These are phyloP conservation scores for Epichloe gansuensis DNA, from an alignment of 2,329 filamentous ascomycete species.

Conservation along the genomic window DNA sequence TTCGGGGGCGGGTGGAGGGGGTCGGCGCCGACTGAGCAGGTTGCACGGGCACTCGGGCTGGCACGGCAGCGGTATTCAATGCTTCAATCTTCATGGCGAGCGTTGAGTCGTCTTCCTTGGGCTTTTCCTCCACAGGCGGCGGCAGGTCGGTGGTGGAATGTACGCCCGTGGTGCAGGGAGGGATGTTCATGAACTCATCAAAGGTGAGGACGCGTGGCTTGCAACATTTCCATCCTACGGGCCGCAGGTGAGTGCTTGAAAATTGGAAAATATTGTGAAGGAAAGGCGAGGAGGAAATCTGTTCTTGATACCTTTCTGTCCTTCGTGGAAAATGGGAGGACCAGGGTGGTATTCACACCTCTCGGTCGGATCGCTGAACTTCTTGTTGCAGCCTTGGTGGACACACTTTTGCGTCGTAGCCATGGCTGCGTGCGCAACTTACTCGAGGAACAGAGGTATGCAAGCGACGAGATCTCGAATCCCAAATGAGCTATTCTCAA, in stretches of 20 bases:
- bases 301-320: slow-evolving; percentile 70
- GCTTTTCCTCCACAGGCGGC: slow-evolving; percentile 48
- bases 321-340: slow-evolving; percentile 91
- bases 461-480: neutral
- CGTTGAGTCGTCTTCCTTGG: slow-evolving; percentile 28
- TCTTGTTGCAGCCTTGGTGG: slow-evolving; percentile 89
- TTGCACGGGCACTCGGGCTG: slow-evolving; percentile 27
- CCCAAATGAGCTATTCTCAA: neutral
- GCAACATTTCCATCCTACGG: slow-evolving; percentile 92
- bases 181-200: slow-evolving; percentile 90
- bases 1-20: slow-evolving; percentile 55
- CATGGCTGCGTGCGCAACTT: slow-evolving; percentile 2
- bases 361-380: slow-evolving; percentile 70
- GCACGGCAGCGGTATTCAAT: slow-evolving; percentile 27
- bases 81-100: slow-evolving; percentile 39
- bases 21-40: slow-evolving; percentile 35
- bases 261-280: no score
- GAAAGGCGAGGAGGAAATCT: neutral
- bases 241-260: no score
- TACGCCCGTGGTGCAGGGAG: slow-evolving; percentile 84
- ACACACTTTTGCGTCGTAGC: slow-evolving; percentile 77
- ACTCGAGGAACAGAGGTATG: neutral
- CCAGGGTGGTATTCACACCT: slow-evolving; percentile 87
- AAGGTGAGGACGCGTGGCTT: slow-evolving; percentile 94
- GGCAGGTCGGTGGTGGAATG: slow-evolving; percentile 77